Conservation (phyloP, 306 rosid species). For the Ceratonia siliqua region DNA sequence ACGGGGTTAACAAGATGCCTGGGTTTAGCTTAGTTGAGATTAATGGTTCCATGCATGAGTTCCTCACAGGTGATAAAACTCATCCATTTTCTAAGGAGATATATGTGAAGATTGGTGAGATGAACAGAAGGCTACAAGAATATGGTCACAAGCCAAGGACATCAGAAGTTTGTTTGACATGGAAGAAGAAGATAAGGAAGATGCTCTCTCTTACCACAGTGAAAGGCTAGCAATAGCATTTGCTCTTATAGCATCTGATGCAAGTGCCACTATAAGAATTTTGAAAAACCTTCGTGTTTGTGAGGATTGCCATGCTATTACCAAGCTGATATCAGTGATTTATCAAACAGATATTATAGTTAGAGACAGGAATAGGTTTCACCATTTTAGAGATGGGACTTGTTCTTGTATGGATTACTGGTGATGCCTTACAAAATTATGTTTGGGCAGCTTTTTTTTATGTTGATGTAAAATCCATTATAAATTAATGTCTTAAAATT, state of each 20-base stretch:
- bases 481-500: background rate
- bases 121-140: slow-evolving; percentile 42
- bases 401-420: slow-evolving; percentile 49
- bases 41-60: slow-evolving; percentile 50
- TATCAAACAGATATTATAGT: slow-evolving; percentile 42
- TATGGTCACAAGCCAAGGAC: slow-evolving; percentile 45
- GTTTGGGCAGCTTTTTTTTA: background rate
- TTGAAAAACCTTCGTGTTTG: slow-evolving; percentile 51
- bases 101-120: slow-evolving; percentile 45
- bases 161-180: slow-evolving; percentile 47
- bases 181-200: slow-evolving; percentile 55
- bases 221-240: slow-evolving; percentile 53
- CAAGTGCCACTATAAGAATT: slow-evolving; percentile 37
- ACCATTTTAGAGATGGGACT: slow-evolving; percentile 45
- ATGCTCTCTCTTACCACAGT: slow-evolving; percentile 48
- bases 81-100: slow-evolving; percentile 45
- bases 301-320: slow-evolving; percentile 40
- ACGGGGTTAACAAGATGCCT: slow-evolving; percentile 46
- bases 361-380: slow-evolving; percentile 50
- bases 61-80: slow-evolving; percentile 48
- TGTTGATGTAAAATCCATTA: background rate
- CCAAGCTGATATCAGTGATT: slow-evolving; percentile 41
- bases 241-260: slow-evolving; percentile 42
- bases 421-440: slow-evolving; percentile 28
- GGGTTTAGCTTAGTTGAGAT: slow-evolving; percentile 54